phyloP scores from a whole-genome alignment of 192 early-diverging fungal genomes.

The Lunasporangiospora selenospora region DNA sequence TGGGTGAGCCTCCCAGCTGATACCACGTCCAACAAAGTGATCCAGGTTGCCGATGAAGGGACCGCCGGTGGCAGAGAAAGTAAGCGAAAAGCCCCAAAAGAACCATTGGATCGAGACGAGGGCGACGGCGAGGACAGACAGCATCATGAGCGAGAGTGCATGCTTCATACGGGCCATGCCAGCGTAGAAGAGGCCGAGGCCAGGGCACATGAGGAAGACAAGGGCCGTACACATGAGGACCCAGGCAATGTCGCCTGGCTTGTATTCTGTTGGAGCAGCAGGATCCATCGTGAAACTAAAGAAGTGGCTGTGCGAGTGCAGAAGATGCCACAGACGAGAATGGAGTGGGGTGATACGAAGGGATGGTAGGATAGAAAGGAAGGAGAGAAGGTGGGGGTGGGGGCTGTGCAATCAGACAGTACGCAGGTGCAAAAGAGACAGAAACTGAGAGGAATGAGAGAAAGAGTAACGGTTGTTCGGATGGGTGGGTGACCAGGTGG shows the following conservation, averaged over 20 bases:
- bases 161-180: conserved; percentile 80
- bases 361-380: neutral
- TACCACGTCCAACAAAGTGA: conserved; percentile 65
- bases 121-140: conserved; percentile 73
- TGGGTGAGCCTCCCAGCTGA: conserved; percentile 60
- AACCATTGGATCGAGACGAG: conserved; percentile 81
- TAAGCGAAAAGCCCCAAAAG: conserved; percentile 74
- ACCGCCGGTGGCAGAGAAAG: conserved; percentile 69
- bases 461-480: too few species aligned
- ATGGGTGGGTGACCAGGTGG: too few species aligned
- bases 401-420: conserved; percentile 5
- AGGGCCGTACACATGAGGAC: conserved; percentile 72
- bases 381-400: neutral
- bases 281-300: conserved; percentile 37
- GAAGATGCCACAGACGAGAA: too few species aligned
- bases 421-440: neutral
- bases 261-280: conserved; percentile 50
- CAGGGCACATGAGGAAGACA: conserved; percentile 80
- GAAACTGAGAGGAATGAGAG: neutral
- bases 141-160: conserved; percentile 78
- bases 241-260: conserved; percentile 75
- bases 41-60: conserved; percentile 76
- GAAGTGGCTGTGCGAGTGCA: too few species aligned
- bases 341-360: neutral
- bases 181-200: conserved; percentile 80